Evolutionary conservation across 2,329 filamentous ascomycete species (phyloP), one percentile per base, ranked within the genome.

Genomic region (Lecanicillium sp.): DNA sequence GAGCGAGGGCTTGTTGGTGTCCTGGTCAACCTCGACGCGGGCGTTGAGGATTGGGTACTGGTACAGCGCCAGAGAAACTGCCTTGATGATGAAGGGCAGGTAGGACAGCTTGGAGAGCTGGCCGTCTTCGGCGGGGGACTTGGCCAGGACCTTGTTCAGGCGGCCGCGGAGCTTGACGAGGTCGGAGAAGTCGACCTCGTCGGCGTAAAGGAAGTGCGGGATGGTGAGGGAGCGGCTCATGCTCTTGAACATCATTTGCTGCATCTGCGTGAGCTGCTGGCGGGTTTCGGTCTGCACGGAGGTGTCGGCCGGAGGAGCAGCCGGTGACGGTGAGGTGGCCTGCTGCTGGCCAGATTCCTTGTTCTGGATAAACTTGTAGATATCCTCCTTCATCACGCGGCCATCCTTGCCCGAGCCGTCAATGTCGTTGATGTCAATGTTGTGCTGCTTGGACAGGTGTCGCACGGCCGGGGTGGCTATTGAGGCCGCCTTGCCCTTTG

Each of bases 11-110:
- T 85, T 90, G 38, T 67, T 65, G 7, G 70, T 66, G 43, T 62
- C 30, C 30, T 27, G 44, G 42, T 71, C 66, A 30, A 67, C 44
- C 50, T 95, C 86, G 17, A 98, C 76, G 42, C 85, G 78, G 4
- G 89, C 79, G 57, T 98, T 98, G 45, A 98, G 78, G 28, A 92
- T 70, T 1, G 92, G 90, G 59, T 86, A 90, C 44, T 83, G 74
- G 53, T 82, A 72, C 3, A 98, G 70, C 2, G 89, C 79, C 47
- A 95, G 68, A 15, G 90, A 96, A 33, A 95, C 79, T 19, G 92
- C 90, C 66, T 98, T 98, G 65, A 98, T 78, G 55, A 96, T 82
- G 67, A 98, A 95, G 4, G 92, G 87, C 8, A 98, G 77, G 59
- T 87, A 92, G 2, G 90, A 94, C 42, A 95, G 69, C 62, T 89